These are phyloP conservation scores for Heliamphora exappendiculata DNA, from an alignment of 148 eudicot genomes.

Conservation along the genomic window DNA sequence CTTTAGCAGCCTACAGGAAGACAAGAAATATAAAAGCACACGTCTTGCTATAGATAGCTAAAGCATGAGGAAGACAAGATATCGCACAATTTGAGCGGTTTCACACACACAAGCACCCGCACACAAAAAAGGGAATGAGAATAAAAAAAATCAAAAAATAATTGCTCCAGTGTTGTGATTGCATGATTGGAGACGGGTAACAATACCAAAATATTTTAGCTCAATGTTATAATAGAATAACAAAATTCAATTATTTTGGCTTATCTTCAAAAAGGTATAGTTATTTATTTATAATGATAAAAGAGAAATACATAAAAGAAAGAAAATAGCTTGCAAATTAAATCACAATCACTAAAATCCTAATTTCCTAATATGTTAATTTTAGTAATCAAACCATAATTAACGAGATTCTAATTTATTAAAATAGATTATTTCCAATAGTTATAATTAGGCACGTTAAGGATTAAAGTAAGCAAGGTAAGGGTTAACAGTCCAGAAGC, in stretches of 20 bases:
- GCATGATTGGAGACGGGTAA: not conserved
- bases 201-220: not conserved
- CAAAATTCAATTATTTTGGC: no score
- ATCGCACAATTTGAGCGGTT: not conserved
- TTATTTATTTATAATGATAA: no score
- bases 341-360: no score
- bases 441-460: no score
- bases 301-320: no score
- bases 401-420: no score
- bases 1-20: slow-evolving; percentile 66
- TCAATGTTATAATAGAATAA: not conserved
- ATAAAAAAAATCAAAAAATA: not conserved
- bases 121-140: not conserved
- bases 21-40: not conserved
- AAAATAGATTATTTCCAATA: no score
- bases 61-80: not conserved
- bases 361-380: no score
- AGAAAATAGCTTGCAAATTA: no score
- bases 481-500: not conserved
- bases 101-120: not conserved
- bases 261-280: no score
- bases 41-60: not conserved
- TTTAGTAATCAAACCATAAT: no score
- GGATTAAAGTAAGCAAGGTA: not conserved
- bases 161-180: not conserved